Conservation (phyloP, 352 stramenopile species). For the Blastocystis sp. region DNA sequence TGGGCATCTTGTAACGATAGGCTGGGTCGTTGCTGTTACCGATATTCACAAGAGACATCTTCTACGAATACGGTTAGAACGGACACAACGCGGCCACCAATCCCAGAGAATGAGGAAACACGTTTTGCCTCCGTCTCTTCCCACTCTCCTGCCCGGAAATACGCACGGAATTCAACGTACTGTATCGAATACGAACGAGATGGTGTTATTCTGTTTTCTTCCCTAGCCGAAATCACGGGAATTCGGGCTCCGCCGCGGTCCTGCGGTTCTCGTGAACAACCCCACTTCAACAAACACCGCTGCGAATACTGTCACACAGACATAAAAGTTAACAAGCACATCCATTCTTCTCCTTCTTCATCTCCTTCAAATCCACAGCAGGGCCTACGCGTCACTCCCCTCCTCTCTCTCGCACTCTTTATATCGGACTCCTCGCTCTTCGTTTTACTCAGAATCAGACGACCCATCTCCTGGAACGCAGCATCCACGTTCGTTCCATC, state of each 20-base stretch:
- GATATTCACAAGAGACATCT: constrained; percentile 72
- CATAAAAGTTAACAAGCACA: constrained; percentile 63
- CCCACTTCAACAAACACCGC: neutral
- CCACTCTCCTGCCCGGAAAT: too few species aligned
- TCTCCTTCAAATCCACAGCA: constrained; percentile 21
- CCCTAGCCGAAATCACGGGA: neutral
- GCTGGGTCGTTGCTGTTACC: constrained; percentile 81
- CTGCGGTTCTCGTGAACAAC: neutral
- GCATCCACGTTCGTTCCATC: constrained; percentile 54
- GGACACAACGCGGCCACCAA: neutral
- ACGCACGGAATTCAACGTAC: too few species aligned
- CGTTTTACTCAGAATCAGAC: constrained; percentile 64
- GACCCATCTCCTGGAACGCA: constrained; percentile 39
- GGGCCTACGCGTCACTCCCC: constrained; percentile 1
- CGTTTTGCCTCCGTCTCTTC: too few species aligned
- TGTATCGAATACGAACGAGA: neutral
- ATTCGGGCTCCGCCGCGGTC: neutral
- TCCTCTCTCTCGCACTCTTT: neutral
- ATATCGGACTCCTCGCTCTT: constrained; percentile 57
- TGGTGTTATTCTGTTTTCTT: neutral
- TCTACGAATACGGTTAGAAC: constrained; percentile 15
- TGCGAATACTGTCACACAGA: neutral
- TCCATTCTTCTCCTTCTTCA: constrained; percentile 47
- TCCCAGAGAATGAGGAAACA: neutral
- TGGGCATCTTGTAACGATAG: constrained; percentile 99